Evolutionary conservation across 2,329 filamentous ascomycete genomes (phyloP), one percentile per base, ranked within the genome.

Genomic region (Diaporthe australafricana): DNA sequence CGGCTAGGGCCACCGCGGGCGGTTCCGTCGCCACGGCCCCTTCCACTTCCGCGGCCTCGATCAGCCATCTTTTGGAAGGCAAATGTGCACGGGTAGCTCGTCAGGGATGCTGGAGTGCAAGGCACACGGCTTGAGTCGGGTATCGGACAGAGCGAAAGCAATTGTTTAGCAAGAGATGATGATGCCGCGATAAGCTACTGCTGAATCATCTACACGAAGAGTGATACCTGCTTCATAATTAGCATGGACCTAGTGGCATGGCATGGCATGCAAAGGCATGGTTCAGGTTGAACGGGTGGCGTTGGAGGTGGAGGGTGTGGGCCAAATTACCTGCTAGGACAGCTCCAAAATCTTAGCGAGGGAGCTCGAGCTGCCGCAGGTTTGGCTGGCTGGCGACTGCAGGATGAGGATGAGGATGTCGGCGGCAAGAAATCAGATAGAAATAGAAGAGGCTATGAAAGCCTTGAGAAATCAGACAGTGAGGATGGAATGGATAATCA

Each of bases 1-100:
- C 45, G 30, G 60, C 60, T 65, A 14, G 60, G 12, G 20, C 60
- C 60, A 14, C 60, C 60, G 16, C 60, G 60, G 27, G n/a, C 12
- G 5, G 45, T n/a, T 17, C 60, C 60, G 17, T 50, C 45, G 11
- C 60, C 60, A 38, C 60, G 60, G 16, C 60, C 60, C 17, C 60
- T 42, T 20, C 60, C 60, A 38, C 60, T 65, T 20, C 60, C 60
- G 32, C 27, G 27, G 14, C 60, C 60, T 16, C 45, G n/a, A 27
- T 65, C 60, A 65, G 60, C 60, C 60, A 65, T 65, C 3, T 7
- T 25, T 0, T 27, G 16, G 42, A 17, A 16, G 16, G 25, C 8
- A 35, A 3, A 20, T 35, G 12, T 38, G 6, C 17, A 56, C 14
- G 20, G 5, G n/a, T 7, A 11, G 7, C 11, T 20, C 38, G 30